These are phyloP conservation scores for Nepenthes alata DNA, from an alignment of 179 eudicot genomes.

Conservation along the genomic window DNA sequence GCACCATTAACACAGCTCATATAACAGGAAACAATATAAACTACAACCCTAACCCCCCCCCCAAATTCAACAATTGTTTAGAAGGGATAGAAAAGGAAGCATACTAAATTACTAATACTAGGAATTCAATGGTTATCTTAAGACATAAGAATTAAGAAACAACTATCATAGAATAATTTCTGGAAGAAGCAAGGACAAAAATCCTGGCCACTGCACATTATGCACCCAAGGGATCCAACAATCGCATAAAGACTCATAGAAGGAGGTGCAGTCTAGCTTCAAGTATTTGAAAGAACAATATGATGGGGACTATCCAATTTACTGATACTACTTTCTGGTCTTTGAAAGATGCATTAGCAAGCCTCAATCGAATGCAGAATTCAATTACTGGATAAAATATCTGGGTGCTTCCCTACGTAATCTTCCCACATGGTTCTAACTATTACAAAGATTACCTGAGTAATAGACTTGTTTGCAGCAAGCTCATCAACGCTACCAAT, in stretches of 20 bases:
- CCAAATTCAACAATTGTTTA: no score
- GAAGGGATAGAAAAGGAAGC: no score
- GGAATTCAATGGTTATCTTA: background rate
- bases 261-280: no score
- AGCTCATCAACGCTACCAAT: constrained; percentile 71
- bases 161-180: background rate
- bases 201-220: background rate
- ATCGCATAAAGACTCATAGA: background rate
- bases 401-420: no score
- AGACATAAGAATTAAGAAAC: background rate
- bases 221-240: background rate
- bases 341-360: no score
- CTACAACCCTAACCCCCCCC: no score
- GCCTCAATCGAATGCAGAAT: no score
- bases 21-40: no score
- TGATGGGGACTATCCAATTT: background rate
- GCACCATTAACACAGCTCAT: no score
- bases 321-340: no score
- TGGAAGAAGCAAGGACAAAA: background rate
- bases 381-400: background rate
- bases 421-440: no score
- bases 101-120: no score
- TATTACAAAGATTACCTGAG: constrained; percentile 38
- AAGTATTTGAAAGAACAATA: background rate
- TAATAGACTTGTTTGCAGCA: constrained; percentile 75